phyloP scores from a whole-genome alignment of 2,329 filamentous ascomycete species.

The Acephala macrosclerotiorum region DNA sequence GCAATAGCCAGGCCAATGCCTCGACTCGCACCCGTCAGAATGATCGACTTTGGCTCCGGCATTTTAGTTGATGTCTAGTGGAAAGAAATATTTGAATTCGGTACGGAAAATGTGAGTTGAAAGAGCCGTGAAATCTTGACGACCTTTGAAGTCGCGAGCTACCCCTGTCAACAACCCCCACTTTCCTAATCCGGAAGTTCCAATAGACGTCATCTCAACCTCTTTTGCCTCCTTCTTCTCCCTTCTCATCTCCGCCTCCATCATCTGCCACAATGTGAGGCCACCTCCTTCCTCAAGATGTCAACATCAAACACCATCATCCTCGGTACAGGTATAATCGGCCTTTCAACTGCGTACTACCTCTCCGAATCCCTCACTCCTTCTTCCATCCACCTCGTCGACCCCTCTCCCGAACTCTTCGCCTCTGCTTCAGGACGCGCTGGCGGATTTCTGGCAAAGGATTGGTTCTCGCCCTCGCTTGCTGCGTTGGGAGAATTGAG shows the following conservation, averaged over 20 bases:
- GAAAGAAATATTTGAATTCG: background rate
- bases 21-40: constrained; percentile 71
- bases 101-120: background rate
- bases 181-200: background rate
- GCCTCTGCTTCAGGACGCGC: constrained; percentile 77
- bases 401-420: constrained; percentile 67
- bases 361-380: constrained; percentile 58
- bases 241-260: background rate
- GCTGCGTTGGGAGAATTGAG: constrained; percentile 48
- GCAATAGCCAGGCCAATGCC: constrained; percentile 67
- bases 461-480: constrained; percentile 67
- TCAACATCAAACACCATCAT: constrained; percentile 59
- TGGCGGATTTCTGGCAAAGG: constrained; percentile 75
- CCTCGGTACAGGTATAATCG: constrained; percentile 74
- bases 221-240: background rate
- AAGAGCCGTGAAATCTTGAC: background rate
- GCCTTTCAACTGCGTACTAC: constrained; percentile 75
- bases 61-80: constrained; percentile 8
- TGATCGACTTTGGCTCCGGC: constrained; percentile 63
- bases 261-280: background rate
- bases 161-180: constrained; percentile 18
- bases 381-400: constrained; percentile 62
- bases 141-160: background rate
- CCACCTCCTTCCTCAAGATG: constrained; percentile 13
- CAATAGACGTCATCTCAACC: background rate